Base-by-base conservation (phyloP, 305 asterid genomes). In the Fraxinus latifolia region DNA sequence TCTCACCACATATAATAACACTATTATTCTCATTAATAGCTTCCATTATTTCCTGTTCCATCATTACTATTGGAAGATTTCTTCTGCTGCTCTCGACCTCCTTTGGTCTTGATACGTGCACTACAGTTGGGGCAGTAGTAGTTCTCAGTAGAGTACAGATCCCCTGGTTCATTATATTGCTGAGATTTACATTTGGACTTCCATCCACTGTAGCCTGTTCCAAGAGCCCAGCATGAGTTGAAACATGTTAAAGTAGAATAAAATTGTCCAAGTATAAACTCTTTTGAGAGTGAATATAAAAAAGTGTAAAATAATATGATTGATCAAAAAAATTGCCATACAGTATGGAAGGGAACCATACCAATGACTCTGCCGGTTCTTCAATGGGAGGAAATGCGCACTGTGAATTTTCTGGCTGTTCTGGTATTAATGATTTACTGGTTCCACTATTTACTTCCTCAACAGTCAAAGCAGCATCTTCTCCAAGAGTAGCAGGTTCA, bases 1-100 rank as follows among this genome's bases (percentile, higher is more conserved):
- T 96, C 86, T 92, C 98, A 82, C 99, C 98, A 85, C 99, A 94
- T 86, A 94, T 89, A 78, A 96, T 94, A 67, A 94, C 92, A 89
- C 92, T 86, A 70, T 74, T 80, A 79, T 91, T 92, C 79, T 90
- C 91, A 78, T 90, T 90, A 70, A 96, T 89, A 65, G 97, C 96
- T 89, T 96, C 99, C 97, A 94, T 94, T 85, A 94, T 92, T 88
- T 96, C 99, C 87, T 93, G 97, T 92, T 96, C 98, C 97, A 90
- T 93, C 98, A 92, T 93, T 82, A 96, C 93, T 83, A 94, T 92
- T 4, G 97, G 99, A 80, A 96, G 94, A 82, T 87, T 89, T 82
- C 53, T 89, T 87, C 97, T 90, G 82, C 88, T 95, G 82, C 88
- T 82, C 83, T 94, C 96, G 73, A 93, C 95, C 68, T 88, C 93